Conservation (phyloP, 2,329 filamentous ascomycete genomes). For the Epichloe aotearoae region DNA sequence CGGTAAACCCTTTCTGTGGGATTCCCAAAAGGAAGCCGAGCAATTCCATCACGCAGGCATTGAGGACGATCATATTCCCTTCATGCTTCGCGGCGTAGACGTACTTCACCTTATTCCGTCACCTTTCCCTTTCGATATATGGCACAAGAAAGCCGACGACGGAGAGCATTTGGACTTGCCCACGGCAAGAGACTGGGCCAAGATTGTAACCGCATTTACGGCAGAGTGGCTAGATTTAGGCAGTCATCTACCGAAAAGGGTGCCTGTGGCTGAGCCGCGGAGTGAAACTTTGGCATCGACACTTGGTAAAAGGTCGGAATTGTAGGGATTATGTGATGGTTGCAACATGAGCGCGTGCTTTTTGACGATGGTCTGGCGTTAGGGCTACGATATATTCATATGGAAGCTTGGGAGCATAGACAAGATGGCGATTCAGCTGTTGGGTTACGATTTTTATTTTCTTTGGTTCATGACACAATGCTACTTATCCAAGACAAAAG, state of each 20-base stretch:
- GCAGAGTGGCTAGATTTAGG: constrained; percentile 84
- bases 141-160: constrained; percentile 78
- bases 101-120: constrained; percentile 79
- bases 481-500: too few species aligned
- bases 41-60: constrained; percentile 41
- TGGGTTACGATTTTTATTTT: too few species aligned
- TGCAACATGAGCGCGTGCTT: not conserved
- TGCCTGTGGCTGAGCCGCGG: constrained; percentile 13
- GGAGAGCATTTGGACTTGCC: constrained; percentile 69
- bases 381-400: not conserved
- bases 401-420: too few species aligned
- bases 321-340: constrained; percentile 7
- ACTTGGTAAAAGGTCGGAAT: constrained; percentile 19
- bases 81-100: constrained; percentile 74
- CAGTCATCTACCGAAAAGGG: constrained; percentile 20
- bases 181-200: constrained; percentile 78
- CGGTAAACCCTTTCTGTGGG: constrained; percentile 45
- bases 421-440: not conserved
- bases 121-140: constrained; percentile 62
- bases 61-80: constrained; percentile 84
- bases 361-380: not conserved
- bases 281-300: constrained; percentile 12
- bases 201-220: constrained; percentile 69
- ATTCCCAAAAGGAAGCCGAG: constrained; percentile 39
- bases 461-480: too few species aligned